Base-by-base conservation (phyloP, 805 yeast genomes). In the Blastobotrys parvus region DNA sequence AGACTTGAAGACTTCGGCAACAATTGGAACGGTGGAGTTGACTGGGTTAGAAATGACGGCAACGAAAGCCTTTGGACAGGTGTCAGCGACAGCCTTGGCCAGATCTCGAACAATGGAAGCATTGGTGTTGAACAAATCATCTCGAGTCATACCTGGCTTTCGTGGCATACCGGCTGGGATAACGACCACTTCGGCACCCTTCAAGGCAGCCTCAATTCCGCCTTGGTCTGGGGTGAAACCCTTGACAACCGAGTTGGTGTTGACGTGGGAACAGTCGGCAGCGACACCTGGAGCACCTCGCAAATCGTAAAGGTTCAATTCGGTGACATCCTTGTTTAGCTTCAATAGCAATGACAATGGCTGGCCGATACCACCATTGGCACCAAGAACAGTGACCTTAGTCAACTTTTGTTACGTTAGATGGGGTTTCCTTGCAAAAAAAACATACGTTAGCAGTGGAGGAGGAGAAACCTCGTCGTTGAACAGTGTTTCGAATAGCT, bases 121-220 rank as follows among this genome's bases (percentile, higher is more conserved):
- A 62, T 89, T 89, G 72, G 94, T 89, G 74, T 85, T 82, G 81
- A 89, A 89, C 59, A 89, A 74, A 64, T 89, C 97, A 65, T 89
- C 97, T 75, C 97, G 84, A 61, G 96, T 86, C 97, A 89, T 89
- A 67, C 97, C 97, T 55, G 97, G 97, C 74, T 88, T 89, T 78
- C 94, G 85, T 73, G 94, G 97, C 46, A 89, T 94, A 74, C 97
- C 97, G 45, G 97, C 97, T 62, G 97, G 96, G 67, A 89, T 85
- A 53, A 89, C 77, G 52, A 89, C 83, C 48, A 89, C 82, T 49
- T 77, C 81, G 46, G 87, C 73, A 47, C 75, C 82, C 48, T 74
- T 70, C 56, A 82, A 71, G 42, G 96, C 90, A 54, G 71, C 71
- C 59, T 72, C 70, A 54, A 89, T 70, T 45, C 72, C 72, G 57